These are phyloP conservation scores for Macrotyloma uniflorum DNA, from an alignment of 306 rosid genomes.

Conservation along the genomic window DNA sequence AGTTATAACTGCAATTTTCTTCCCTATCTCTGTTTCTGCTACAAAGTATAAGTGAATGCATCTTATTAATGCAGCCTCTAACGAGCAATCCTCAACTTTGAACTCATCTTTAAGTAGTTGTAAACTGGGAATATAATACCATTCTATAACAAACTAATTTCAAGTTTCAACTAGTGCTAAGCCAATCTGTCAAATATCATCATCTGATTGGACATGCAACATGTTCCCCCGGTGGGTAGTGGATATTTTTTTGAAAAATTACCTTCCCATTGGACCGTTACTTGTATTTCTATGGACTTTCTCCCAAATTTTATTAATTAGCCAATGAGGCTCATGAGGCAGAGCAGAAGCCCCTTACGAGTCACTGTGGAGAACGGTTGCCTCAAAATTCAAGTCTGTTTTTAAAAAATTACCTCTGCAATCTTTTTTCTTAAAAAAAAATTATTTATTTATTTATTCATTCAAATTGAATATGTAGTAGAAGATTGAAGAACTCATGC, in stretches of 20 bases:
- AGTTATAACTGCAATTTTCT: conserved; percentile 2
- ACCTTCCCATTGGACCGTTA: background rate
- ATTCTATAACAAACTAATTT: conserved; percentile 22
- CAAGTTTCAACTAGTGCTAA: conserved; percentile 20
- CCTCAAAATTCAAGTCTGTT: background rate
- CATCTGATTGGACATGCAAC: conserved; percentile 22
- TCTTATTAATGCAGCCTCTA: background rate
- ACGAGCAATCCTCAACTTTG: background rate
- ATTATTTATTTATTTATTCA: too few species aligned
- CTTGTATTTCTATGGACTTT: background rate
- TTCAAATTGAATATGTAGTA: background rate
- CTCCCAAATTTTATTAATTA: background rate
- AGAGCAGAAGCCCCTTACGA: background rate
- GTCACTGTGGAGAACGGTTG: background rate
- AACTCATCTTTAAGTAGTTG: background rate
- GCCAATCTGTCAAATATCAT: background rate
- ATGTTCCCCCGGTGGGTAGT: background rate
- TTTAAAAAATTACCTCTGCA: background rate
- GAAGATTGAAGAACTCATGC: background rate
- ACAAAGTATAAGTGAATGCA: background rate
- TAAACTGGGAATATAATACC: background rate
- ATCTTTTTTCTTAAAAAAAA: background rate
- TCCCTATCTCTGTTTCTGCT: background rate
- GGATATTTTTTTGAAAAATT: background rate
- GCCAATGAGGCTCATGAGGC: background rate